A percentile compares a stretch with the other conserved stretches of the same genome.
These are phyloP conservation scores for Petasospora fabianii DNA, from an alignment of 1,139 yeast genomes.

Conservation along the genomic window DNA sequence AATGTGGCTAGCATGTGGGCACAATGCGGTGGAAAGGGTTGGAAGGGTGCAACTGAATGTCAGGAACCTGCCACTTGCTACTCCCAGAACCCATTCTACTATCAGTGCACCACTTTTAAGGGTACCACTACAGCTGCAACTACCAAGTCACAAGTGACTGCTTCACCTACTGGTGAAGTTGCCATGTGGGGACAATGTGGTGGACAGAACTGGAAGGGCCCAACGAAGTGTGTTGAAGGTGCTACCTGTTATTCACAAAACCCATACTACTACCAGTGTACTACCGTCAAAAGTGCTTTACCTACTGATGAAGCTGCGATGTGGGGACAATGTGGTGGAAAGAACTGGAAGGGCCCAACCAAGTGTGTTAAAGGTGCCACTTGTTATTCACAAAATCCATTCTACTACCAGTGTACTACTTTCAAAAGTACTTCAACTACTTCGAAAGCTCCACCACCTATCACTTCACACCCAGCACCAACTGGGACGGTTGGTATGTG, in stretches of 20 bases:
- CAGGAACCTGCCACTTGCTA: too few species aligned
- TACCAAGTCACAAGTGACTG: too few species aligned
- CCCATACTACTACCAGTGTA: slow-evolving; percentile 2
- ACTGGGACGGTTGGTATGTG: too few species aligned
- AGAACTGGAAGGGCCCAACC: background rate
- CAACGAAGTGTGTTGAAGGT: background rate
- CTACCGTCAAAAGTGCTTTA: background rate
- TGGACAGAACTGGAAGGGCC: background rate
- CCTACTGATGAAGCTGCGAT: background rate
- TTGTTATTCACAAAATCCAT: background rate
- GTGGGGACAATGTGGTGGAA: background rate
- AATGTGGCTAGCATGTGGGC: too few species aligned
- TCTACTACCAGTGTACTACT: background rate
- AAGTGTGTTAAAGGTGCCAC: background rate
- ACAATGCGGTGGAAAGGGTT: too few species aligned
- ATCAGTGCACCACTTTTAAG: too few species aligned
- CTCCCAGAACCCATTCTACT: too few species aligned
- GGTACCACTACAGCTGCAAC: too few species aligned
- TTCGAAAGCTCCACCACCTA: background rate
- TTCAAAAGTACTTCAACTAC: background rate
- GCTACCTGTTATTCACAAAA: slow-evolving; percentile 1
- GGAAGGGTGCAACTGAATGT: too few species aligned
- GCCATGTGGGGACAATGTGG: too few species aligned
- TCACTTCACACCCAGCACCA: background rate
- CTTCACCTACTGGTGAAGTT: too few species aligned